Conservation (phyloP, 2,329 filamentous ascomycete species). For the Podosphaera xanthii region DNA sequence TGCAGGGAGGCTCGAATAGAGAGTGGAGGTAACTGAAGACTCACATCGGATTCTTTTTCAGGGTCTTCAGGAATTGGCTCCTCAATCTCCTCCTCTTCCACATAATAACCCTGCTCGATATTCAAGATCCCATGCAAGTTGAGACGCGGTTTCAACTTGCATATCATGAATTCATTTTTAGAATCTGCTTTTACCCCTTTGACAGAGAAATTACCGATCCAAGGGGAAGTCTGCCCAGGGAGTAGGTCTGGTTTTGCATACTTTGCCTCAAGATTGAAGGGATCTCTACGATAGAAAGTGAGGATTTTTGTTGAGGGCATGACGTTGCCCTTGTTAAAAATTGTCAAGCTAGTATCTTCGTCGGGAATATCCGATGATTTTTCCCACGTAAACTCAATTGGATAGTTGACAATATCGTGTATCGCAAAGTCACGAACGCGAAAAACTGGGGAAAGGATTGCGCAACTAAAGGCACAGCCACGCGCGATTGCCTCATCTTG, state of each 20-base stretch:
- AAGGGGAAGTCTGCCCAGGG: conserved; percentile 75
- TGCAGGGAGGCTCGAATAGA: conserved; percentile 5
- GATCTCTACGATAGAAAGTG: conserved; percentile 96
- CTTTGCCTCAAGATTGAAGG: conserved; percentile 86
- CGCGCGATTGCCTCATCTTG: conserved; percentile 92
- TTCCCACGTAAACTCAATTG: conserved; percentile 97
- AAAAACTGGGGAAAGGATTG: conserved; percentile 92
- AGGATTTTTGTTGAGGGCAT: conserved; percentile 98
- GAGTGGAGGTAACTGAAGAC: conserved; percentile 14
- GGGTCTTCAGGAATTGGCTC: conserved; percentile 65
- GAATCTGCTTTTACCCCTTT: conserved; percentile 89
- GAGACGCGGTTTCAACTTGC: conserved; percentile 93
- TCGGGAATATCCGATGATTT: conserved; percentile 96
- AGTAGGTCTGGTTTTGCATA: conserved; percentile 74
- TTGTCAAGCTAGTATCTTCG: conserved; percentile 88
- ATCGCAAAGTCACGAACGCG: conserved; percentile 94
- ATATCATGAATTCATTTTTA: conserved; percentile 98
- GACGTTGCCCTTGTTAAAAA: conserved; percentile 93
- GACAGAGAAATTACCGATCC: conserved; percentile 94
- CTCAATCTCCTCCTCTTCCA: conserved; percentile 93
- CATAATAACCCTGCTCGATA: conserved; percentile 90
- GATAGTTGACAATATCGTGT: conserved; percentile 94
- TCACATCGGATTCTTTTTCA: conserved; percentile 43
- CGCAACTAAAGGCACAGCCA: conserved; percentile 91
- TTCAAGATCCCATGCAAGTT: conserved; percentile 94